A percentile compares a stretch with the other conserved stretches of the same genome.
These are phyloP conservation scores for Aphanomyces invadans DNA, from an alignment of 352 stramenopile genomes.

Conservation along the genomic window DNA sequence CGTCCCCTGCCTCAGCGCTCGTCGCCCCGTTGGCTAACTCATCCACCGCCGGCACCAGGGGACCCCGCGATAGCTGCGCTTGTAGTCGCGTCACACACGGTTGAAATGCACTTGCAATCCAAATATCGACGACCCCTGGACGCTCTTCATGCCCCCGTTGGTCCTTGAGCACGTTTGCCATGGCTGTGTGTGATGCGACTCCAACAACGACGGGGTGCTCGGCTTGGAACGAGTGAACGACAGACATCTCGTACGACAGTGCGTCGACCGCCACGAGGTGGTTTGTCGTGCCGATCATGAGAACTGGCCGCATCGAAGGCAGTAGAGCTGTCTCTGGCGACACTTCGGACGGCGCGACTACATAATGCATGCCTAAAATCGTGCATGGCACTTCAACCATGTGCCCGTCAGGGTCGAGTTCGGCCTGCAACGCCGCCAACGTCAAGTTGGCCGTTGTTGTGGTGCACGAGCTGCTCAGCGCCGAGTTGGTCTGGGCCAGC, in stretches of 20 bases:
- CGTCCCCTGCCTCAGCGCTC: no score
- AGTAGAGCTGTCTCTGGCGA: not conserved
- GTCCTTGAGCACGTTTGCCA: no score
- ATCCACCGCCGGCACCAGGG: no score
- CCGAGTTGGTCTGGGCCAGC: no score
- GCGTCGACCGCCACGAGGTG: slow-evolving; percentile 53
- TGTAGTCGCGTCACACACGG: slow-evolving; percentile 50
- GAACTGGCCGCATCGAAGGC: slow-evolving; percentile 30
- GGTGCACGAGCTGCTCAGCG: no score
- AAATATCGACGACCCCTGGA: slow-evolving; percentile 34
- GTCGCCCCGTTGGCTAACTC: no score
- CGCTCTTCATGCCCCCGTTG: no score
- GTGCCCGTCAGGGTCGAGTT: not conserved
- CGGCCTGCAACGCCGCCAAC: no score
- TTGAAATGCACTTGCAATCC: slow-evolving; percentile 52
- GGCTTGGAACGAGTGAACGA: slow-evolving; percentile 51
- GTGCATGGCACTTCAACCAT: slow-evolving; percentile 20
- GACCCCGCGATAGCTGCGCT: no score
- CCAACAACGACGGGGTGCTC: slow-evolving; percentile 29
- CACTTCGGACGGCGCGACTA: not conserved
- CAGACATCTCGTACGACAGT: slow-evolving; percentile 51
- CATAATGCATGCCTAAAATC: slow-evolving; percentile 19
- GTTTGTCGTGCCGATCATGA: slow-evolving; percentile 42
- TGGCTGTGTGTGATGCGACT: slow-evolving; percentile 51
- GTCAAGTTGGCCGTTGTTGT: no score